Percentiles rank a stretch among this genome's conserved stretches.
Evolutionary conservation across 2,329 filamentous ascomycete species (phyloP).

Genomic region (Epichloe sibirici): DNA sequence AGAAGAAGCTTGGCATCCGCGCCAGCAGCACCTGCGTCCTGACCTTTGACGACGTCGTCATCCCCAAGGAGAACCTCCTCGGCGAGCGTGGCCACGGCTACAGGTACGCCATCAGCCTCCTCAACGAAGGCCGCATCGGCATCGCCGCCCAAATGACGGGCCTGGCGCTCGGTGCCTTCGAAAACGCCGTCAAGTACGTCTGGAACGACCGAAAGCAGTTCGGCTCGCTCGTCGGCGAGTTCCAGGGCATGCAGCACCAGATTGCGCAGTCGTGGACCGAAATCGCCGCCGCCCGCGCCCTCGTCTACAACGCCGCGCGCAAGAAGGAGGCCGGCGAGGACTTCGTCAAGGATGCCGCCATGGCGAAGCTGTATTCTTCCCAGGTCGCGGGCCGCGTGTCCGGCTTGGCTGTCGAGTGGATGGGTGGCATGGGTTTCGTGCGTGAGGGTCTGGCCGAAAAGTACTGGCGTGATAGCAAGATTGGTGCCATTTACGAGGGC

Average conservation of each 20-base stretch:
- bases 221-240: slow-evolving; percentile 82
- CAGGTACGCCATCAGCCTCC: slow-evolving; percentile 87
- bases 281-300: slow-evolving; percentile 77
- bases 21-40: slow-evolving; percentile 94
- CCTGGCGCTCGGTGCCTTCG: slow-evolving; percentile 83
- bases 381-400: slow-evolving; percentile 85
- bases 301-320: slow-evolving; percentile 90
- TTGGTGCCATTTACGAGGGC: slow-evolving; percentile 94
- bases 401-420: slow-evolving; percentile 88
- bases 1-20: slow-evolving; percentile 97
- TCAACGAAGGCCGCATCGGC: slow-evolving; percentile 95
- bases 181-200: slow-evolving; percentile 84
- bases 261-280: slow-evolving; percentile 92
- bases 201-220: slow-evolving; percentile 99
- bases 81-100: slow-evolving; percentile 87
- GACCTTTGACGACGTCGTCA: slow-evolving; percentile 91
- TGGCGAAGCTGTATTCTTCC: slow-evolving; percentile 92
- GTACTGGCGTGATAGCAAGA: slow-evolving; percentile 96
- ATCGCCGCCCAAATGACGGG: slow-evolving; percentile 99
- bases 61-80: slow-evolving; percentile 78
- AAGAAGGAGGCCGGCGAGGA: slow-evolving; percentile 97
- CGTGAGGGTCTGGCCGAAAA: slow-evolving; percentile 95
- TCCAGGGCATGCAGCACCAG: slow-evolving; percentile 99
- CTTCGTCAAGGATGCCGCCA: slow-evolving; percentile 90
- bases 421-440: slow-evolving; percentile 99